Evolutionary conservation across 257 asterid genomes (phyloP), one percentile per base, ranked within the genome.

Genomic region (Datura wrightii): DNA sequence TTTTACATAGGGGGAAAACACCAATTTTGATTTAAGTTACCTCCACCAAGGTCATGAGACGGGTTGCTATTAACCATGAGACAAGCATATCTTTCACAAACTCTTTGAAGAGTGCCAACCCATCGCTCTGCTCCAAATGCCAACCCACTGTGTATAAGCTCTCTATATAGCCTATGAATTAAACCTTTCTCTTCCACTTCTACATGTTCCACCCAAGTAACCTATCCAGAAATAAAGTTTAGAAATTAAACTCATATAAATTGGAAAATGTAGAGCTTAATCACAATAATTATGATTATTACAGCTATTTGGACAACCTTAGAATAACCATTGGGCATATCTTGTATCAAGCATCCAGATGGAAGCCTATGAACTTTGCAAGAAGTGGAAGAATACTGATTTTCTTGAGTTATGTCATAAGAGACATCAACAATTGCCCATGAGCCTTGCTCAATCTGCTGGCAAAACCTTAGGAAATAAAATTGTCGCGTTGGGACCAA

Each of bases 271-370:
- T 6, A 44, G 76, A 41, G 71, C 50, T 18, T 19, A 10, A 8
- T 41, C 41, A 11, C 19, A 14, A 60, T 13, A 58, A 5, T 6
- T 41, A 9, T 18, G 5, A 5, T 3, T 8, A 63, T 11, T 18
- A 41, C 34, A 14, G 41, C 8, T 5, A 41, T 63, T 31, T 5
- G 60, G 69, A 85, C 85, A 79, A 96, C 99, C 97, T 94, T 95
- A 37, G 99, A 95, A 89, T 94, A 95, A 62, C 99, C 99, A 90
- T 97, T 95, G 70, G 99, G 98, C 97, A 97, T 92, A 85, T 97
- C 98, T 89, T 94, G 97, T 11, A 97, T 93, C 87, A 95, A 85
- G 85, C 99, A 97, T 24, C 99, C 99, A 8, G 99, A 97, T 83
- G 99, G 99, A 63, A 94, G 95, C 87, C 87, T 89, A 46, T 87